Conservation (phyloP, 2,329 filamentous ascomycete species). For the Hortaea sp. region DNA sequence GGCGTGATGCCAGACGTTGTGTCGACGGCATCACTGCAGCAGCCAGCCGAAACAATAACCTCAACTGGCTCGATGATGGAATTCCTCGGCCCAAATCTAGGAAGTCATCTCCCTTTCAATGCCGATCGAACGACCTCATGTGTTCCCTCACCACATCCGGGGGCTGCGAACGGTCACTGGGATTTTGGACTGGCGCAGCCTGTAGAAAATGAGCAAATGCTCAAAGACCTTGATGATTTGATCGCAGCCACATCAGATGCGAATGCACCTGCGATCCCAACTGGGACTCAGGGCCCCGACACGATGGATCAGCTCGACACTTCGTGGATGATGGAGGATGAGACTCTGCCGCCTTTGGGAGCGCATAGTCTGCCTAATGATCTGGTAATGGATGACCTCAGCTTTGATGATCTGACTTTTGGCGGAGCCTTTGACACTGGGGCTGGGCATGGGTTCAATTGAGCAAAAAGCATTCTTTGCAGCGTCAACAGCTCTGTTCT, state of each 20-base stretch:
- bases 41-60: conserved; percentile 4
- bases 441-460: background rate
- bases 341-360: background rate
- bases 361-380: background rate
- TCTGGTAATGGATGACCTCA: conserved; percentile 9
- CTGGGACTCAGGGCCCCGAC: background rate
- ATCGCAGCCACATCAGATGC: conserved; percentile 11
- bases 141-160: conserved; percentile 2
- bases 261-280: background rate
- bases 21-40: conserved; percentile 4
- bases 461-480: no score
- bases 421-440: conserved; percentile 17
- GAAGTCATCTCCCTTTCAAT: conserved; percentile 15
- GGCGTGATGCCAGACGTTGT: conserved; percentile 19
- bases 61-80: conserved; percentile 23
- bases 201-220: conserved; percentile 7
- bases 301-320: background rate
- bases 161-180: background rate
- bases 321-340: background rate
- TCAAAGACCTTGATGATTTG: conserved; percentile 13
- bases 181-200: background rate
- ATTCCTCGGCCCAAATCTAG: conserved; percentile 16
- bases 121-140: conserved; percentile 12
- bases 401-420: conserved; percentile 14
- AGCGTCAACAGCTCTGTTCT: no score